A percentile compares a stretch with the other conserved stretches of the same genome.
Conservation (phyloP, 371 early-diverging fungal species). For the Rhizopus stolonifer region DNA sequence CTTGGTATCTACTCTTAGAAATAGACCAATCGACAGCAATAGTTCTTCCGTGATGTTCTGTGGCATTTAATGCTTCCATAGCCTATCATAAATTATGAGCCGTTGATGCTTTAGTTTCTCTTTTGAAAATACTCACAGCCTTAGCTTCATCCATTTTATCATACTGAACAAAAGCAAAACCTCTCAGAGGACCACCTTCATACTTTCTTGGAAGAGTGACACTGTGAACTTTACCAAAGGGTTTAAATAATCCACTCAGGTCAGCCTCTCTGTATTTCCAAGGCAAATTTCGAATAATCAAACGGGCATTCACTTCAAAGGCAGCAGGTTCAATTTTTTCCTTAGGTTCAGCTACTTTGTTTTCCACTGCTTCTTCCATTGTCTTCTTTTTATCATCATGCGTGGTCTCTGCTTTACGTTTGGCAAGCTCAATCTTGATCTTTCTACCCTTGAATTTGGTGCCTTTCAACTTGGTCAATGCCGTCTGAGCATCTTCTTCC, state of each 20-base stretch:
- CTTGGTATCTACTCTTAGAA: conserved; percentile 70
- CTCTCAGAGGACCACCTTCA: conserved; percentile 70
- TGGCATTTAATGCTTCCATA: conserved; percentile 74
- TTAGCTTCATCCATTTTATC: conserved; percentile 64
- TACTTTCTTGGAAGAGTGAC: conserved; percentile 76
- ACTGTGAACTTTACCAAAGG: conserved; percentile 63
- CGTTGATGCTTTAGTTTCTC: not conserved
- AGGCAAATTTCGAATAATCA: conserved; percentile 90
- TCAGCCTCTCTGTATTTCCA: conserved; percentile 75
- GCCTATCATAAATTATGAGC: conserved; percentile 41
- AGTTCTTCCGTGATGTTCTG: conserved; percentile 65
- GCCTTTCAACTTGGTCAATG: conserved; percentile 68
- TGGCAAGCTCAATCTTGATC: conserved; percentile 78
- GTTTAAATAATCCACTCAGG: conserved; percentile 55
- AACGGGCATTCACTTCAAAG: conserved; percentile 55
- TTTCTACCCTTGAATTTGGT: conserved; percentile 66
- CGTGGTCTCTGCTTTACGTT: conserved; percentile 27
- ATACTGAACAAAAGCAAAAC: conserved; percentile 91
- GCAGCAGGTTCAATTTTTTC: not conserved
- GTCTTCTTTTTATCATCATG: conserved; percentile 23
- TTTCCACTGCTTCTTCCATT: conserved; percentile 4
- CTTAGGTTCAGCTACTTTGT: conserved; percentile 12
- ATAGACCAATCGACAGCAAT: conserved; percentile 88
- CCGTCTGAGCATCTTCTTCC: conserved; percentile 85
- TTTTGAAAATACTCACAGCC: conserved; percentile 31